Evolutionary conservation across 495 filamentous ascomycete genomes (phyloP).

Genomic region (Daldinia concentrica): DNA sequence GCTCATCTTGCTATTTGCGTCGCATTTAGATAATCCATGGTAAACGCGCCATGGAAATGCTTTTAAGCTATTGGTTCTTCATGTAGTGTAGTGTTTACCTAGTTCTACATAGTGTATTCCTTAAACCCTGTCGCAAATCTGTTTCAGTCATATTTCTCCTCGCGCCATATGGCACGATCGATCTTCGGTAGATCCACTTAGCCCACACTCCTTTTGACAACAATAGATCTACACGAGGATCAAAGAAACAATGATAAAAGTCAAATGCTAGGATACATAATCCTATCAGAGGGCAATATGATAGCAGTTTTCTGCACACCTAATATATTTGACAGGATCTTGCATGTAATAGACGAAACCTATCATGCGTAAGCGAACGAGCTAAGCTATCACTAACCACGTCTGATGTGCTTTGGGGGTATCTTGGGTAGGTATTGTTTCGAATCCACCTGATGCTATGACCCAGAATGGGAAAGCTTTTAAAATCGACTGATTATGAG

Average conservation of each 20-base stretch:
- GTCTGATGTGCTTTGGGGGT: neutral
- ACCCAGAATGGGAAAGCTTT: slow-evolving; percentile 12
- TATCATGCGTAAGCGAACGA: neutral
- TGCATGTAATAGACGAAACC: neutral
- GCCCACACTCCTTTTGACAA: neutral
- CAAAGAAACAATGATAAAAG: neutral
- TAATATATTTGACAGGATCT: neutral
- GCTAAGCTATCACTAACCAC: neutral
- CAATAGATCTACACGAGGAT: slow-evolving; percentile 6
- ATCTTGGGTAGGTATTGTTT: slow-evolving; percentile 29
- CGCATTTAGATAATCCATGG: neutral
- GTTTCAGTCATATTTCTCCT: slow-evolving; percentile 29
- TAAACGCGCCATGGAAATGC: neutral
- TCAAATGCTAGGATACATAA: neutral
- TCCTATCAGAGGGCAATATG: neutral
- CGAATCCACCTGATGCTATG: slow-evolving; percentile 30
- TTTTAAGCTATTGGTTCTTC: neutral
- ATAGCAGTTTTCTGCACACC: neutral
- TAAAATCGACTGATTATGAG: slow-evolving; percentile 39
- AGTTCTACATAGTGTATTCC: neutral
- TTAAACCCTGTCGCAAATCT: slow-evolving; percentile 20
- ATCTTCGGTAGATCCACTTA: slow-evolving; percentile 6
- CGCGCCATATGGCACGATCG: slow-evolving; percentile 33
- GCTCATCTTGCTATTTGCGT: neutral
- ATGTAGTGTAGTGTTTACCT: neutral